Evolutionary conservation across 2,329 filamentous ascomycete genomes (phyloP), one percentile per base, ranked within the genome.

Genomic region (Monosporascus sp.): DNA sequence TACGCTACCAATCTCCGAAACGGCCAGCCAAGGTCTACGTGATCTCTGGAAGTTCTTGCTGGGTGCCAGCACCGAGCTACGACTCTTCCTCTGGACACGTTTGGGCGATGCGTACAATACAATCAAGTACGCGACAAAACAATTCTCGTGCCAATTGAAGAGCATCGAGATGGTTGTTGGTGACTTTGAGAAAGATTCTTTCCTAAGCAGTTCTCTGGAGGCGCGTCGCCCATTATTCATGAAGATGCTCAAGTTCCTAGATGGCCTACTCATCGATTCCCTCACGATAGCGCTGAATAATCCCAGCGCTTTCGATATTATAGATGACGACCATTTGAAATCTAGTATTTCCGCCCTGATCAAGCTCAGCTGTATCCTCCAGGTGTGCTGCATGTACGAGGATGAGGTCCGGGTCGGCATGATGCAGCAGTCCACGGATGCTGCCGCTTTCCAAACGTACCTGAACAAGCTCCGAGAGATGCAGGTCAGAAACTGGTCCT

Each of bases 21-120:
- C 74, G 41, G 78, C 78, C 47, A 76, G 73, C 41, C 77, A 82
- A 62, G 79, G 82, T 24, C 74, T 91, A 18, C 80, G 82, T 48
- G 91, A 96, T 64, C 84, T 99, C 67, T 87, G 88, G 72, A 89
- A 89, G 53, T 97, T 97, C 58, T 76, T 99, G 3, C 80, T 88
- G 51, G 85, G 82, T 48, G 92, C 91, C 44, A 91, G 87, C 64
- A 88, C 91, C 1, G 90, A 92, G 51, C 74, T 97, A 49, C 85
- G 90, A 37, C 74, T 97, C 1, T 91, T 94, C 58, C 77, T 99
- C 1, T 99, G 94, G 94, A 87, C 88, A 57, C 85, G 91, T 49
- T 79, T 99, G n/a, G 86, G 90, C 38, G 88, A 94, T 58, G 93
- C 94, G 0, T 99, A 99, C 64, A 80, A 85, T 50, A 82, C 81